Percentiles rank a stretch among this genome's conserved stretches.
These are phyloP conservation scores for Amanita polypyramis DNA, from an alignment of 768 basidiomycete species.

Conservation along the genomic window DNA sequence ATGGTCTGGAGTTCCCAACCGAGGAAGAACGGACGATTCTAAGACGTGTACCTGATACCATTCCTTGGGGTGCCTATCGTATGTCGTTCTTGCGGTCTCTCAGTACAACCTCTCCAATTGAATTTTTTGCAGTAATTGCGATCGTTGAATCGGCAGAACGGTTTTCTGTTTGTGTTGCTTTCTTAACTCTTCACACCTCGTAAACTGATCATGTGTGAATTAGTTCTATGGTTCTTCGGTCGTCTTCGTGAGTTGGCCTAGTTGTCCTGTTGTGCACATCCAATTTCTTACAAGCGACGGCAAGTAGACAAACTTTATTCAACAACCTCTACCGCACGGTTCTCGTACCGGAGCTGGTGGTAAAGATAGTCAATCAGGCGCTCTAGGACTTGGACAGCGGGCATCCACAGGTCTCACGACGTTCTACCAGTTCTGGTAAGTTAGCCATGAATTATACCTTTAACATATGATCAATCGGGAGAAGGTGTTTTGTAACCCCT, in stretches of 20 bases:
- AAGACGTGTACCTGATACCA: conserved; percentile 45
- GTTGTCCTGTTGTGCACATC: not conserved
- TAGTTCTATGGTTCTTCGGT: conserved; percentile 38
- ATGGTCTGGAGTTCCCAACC: conserved; percentile 53
- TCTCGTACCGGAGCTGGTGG: conserved; percentile 59
- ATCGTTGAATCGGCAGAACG: conserved; percentile 63
- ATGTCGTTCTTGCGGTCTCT: conserved; percentile 11
- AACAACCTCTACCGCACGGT: conserved; percentile 53
- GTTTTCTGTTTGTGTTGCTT: conserved; percentile 41
- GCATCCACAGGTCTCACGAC: conserved; percentile 64
- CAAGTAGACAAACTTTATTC: conserved; percentile 64
- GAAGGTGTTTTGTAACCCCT: conserved; percentile 56
- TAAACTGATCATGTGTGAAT: not conserved
- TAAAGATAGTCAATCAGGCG: conserved; percentile 47
- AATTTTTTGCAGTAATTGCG: conserved; percentile 39
- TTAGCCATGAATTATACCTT: conserved; percentile 6
- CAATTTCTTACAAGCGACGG: too few relatives aligned
- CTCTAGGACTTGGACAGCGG: conserved; percentile 55
- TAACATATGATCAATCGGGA: conserved; percentile 4
- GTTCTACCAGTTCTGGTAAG: conserved; percentile 64
- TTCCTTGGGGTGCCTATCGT: conserved; percentile 53
- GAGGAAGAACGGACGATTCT: conserved; percentile 49
- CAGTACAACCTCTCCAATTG: not conserved
- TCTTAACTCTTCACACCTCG: not conserved
- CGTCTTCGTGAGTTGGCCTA: conserved; percentile 29